Conservation (phyloP, 495 filamentous ascomycete genomes). For the Recurvomyces mirabilis region DNA sequence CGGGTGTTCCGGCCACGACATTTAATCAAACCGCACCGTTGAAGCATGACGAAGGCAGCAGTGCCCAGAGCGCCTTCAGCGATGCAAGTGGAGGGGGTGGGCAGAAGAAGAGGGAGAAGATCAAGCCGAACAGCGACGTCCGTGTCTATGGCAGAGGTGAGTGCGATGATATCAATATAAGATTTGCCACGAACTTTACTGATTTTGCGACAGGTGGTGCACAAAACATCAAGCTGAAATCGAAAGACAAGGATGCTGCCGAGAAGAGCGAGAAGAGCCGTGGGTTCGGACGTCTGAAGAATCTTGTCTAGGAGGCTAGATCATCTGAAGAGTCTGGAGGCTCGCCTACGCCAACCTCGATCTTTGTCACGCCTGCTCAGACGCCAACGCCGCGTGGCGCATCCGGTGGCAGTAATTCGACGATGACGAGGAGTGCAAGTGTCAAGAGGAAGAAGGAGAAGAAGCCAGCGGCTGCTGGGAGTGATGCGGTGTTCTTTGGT, state of each 20-base stretch:
- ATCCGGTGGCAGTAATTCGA: too few relatives aligned
- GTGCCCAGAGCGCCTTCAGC: conserved; percentile 23
- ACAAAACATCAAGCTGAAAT: conserved; percentile 30
- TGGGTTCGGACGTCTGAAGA: neutral
- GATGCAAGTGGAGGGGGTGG: conserved; percentile 15
- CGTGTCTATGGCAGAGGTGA: conserved; percentile 33
- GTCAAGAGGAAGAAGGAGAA: conserved; percentile 3
- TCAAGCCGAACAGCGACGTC: conserved; percentile 26
- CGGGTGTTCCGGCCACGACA: neutral
- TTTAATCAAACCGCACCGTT: conserved; percentile 16
- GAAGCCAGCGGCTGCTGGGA: neutral
- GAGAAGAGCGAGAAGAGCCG: conserved; percentile 3
- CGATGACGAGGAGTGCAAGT: too few relatives aligned
- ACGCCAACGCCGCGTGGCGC: too few relatives aligned
- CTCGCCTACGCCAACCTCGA: too few relatives aligned
- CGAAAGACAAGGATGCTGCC: conserved; percentile 19
- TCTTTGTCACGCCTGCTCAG: too few relatives aligned
- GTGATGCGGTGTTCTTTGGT: conserved; percentile 1
- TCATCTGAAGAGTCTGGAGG: neutral
- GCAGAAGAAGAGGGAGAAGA: conserved; percentile 27
- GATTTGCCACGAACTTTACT: neutral
- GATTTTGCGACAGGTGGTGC: conserved; percentile 27
- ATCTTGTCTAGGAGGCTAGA: conserved; percentile 1
- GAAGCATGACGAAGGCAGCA: conserved; percentile 13
- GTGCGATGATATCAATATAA: conserved; percentile 1